These are phyloP conservation scores for Clavispora phyllophila DNA, from an alignment of 805 yeast genomes.

Conservation along the genomic window DNA sequence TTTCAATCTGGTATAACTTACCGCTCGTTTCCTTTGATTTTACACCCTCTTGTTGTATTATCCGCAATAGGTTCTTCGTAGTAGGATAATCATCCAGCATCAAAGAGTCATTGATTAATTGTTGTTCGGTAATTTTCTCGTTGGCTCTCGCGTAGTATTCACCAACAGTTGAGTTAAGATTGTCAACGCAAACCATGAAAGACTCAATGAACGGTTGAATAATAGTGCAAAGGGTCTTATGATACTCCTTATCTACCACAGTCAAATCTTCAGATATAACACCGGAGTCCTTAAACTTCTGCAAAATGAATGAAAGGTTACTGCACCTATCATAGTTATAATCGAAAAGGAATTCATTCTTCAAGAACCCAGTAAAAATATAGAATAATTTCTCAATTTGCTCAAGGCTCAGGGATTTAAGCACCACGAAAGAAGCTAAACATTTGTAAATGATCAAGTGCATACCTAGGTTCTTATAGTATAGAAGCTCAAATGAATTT, in stretches of 20 bases:
- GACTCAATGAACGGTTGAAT: constrained; percentile 33
- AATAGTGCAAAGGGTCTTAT: constrained; percentile 23
- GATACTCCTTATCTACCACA: constrained; percentile 19
- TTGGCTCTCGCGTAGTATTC: constrained; percentile 7
- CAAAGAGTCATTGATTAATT: constrained; percentile 20
- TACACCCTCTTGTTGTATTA: constrained; percentile 13
- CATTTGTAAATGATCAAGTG: constrained; percentile 51
- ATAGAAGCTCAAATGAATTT: constrained; percentile 51
- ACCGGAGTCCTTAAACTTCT: constrained; percentile 9
- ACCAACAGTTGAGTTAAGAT: constrained; percentile 11
- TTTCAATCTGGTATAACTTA: constrained; percentile 21
- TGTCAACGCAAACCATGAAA: constrained; percentile 24
- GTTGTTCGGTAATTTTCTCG: constrained; percentile 16
- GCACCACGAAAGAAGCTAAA: constrained; percentile 45
- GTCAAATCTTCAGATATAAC: constrained; percentile 16
- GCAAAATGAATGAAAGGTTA: constrained; percentile 24
- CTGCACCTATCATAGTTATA: constrained; percentile 30
- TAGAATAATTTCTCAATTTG: constrained; percentile 24
- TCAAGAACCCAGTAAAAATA: constrained; percentile 34
- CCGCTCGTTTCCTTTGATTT: constrained; percentile 12
- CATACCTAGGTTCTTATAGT: constrained; percentile 53
- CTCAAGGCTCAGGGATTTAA: constrained; percentile 9
- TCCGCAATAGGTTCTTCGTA: constrained; percentile 12
- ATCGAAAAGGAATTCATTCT: constrained; percentile 40
- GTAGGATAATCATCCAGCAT: constrained; percentile 18